Evolutionary conservation across 306 rosid genomes (phyloP).

Genomic region (Quercus parvula): DNA sequence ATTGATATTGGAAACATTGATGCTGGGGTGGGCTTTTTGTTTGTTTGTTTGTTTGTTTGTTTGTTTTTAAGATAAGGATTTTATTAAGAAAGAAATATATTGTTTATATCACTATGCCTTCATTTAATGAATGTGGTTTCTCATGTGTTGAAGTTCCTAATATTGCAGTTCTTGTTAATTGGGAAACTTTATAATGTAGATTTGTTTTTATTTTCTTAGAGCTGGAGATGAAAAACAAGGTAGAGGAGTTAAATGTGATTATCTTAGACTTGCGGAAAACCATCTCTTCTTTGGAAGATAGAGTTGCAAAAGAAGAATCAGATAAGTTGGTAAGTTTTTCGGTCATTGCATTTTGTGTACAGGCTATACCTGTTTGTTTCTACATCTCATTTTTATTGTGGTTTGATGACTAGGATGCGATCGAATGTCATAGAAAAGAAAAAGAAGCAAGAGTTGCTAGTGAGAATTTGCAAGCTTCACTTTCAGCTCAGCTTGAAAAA

Average conservation of each 20-base stretch:
- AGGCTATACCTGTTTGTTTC: not conserved
- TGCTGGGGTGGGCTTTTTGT: too few species aligned
- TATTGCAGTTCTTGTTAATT: not conserved
- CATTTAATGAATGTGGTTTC: not conserved
- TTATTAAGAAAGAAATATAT: not conserved
- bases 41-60: too few species aligned
- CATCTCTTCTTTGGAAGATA: conserved; percentile 54
- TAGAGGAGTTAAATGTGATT: conserved; percentile 42
- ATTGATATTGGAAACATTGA: too few species aligned
- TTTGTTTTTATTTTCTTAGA: conserved; percentile 47
- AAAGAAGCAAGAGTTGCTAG: conserved; percentile 67
- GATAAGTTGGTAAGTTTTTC: conserved; percentile 60
- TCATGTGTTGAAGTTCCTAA: not conserved
- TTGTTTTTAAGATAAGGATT: too few species aligned
- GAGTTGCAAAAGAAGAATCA: conserved; percentile 55
- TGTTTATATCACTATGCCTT: not conserved
- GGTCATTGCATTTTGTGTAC: conserved; percentile 8
- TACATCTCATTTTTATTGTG: conserved; percentile 2
- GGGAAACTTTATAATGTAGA: conserved; percentile 11
- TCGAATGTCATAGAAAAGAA: conserved; percentile 52
- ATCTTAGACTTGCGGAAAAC: conserved; percentile 44
- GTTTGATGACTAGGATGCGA: conserved; percentile 59
- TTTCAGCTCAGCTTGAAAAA: conserved; percentile 65
- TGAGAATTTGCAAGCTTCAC: conserved; percentile 50
- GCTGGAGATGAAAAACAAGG: conserved; percentile 56